These are phyloP conservation scores for Aureobasidium vineae DNA, from an alignment of 2,329 filamentous ascomycete genomes.

Conservation along the genomic window DNA sequence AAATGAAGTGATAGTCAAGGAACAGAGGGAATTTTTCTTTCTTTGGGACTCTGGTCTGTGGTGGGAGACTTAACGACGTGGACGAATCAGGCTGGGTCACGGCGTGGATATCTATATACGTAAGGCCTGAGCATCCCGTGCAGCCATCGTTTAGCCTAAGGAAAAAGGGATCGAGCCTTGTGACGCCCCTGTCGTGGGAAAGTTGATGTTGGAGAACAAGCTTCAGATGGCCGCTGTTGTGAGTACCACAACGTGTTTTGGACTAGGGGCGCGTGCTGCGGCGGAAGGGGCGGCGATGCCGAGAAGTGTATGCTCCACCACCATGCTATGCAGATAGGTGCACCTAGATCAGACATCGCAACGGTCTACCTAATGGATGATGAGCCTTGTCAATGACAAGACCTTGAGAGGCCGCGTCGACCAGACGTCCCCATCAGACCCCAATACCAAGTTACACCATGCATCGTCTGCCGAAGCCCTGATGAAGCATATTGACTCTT, in stretches of 20 bases:
- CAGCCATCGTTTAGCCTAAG: constrained; percentile 24
- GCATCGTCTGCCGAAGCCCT: background rate
- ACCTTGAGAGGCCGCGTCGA: background rate
- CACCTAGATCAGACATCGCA: constrained; percentile 10
- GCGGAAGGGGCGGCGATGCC: constrained; percentile 23
- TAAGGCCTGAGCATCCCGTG: constrained; percentile 22
- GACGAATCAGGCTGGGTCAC: constrained; percentile 27
- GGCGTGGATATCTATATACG: constrained; percentile 25
- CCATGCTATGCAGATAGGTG: constrained; percentile 21
- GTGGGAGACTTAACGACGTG: constrained; percentile 25
- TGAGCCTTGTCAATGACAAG: background rate
- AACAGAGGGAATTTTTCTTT: constrained; percentile 11
- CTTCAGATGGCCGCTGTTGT: constrained; percentile 23
- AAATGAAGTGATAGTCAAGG: constrained; percentile 16
- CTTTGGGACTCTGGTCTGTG: constrained; percentile 11
- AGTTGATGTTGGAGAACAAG: constrained; percentile 24
- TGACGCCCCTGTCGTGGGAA: constrained; percentile 24
- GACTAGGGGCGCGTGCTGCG: constrained; percentile 14
- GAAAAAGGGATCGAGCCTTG: constrained; percentile 20
- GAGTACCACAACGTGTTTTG: constrained; percentile 25
- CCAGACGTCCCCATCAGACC: background rate
- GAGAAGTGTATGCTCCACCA: constrained; percentile 25
- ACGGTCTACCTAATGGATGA: constrained; percentile 17
- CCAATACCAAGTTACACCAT: background rate
- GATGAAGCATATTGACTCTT: background rate